Evolutionary conservation across 352 stramenopile genomes (phyloP).

Genomic region (Phytophthora sojae): DNA sequence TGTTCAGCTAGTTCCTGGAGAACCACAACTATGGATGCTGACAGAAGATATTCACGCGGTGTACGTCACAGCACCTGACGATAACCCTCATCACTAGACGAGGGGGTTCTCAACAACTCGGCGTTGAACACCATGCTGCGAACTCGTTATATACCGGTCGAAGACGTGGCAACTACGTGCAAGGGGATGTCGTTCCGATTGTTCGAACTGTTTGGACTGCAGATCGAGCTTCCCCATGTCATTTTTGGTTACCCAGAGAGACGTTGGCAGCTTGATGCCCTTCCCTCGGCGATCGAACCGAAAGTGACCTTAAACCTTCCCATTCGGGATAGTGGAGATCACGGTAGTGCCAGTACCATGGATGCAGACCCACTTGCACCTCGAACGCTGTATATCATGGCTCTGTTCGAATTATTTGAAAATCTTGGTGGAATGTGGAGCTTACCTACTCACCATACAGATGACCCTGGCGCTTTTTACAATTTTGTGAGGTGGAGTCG

Average conservation of each 20-base stretch:
- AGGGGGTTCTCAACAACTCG: neutral
- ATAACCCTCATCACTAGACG: neutral
- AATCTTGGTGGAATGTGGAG: neutral
- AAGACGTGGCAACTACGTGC: neutral
- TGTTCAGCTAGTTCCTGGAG: neutral
- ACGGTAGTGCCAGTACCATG: neutral
- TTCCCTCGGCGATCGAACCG: neutral
- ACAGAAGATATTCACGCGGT: neutral
- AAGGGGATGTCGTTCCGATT: neutral
- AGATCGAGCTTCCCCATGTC: neutral
- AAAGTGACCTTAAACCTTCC: neutral
- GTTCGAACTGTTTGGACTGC: neutral
- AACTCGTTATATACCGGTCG: neutral
- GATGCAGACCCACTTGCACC: neutral
- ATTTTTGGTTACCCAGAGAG: neutral
- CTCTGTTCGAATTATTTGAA: neutral
- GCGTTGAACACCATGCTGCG: neutral
- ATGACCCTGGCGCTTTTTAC: too few relatives aligned
- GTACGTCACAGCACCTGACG: neutral
- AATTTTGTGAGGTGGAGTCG: too few relatives aligned
- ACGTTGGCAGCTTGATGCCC: neutral
- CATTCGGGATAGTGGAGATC: neutral
- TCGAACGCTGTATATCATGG: neutral
- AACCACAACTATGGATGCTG: neutral
- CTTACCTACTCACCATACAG: too few relatives aligned